These are phyloP conservation scores for Thozetella sp. DNA, from an alignment of 495 filamentous ascomycete genomes.

Conservation along the genomic window DNA sequence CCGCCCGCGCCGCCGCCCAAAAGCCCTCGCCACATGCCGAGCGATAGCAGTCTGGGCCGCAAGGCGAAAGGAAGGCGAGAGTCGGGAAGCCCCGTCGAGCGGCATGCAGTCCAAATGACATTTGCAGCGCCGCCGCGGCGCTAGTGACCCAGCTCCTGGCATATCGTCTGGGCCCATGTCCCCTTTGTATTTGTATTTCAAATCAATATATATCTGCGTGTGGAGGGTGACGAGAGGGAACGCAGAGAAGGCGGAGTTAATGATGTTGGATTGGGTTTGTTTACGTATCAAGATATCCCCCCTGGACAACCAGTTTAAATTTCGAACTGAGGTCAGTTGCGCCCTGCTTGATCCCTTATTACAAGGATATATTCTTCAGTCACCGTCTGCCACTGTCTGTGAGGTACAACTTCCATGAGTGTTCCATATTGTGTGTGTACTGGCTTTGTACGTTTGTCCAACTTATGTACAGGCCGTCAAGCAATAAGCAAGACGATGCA, in stretches of 20 bases:
- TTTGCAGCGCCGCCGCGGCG: constrained; percentile 22
- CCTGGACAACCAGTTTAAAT: too few relatives aligned
- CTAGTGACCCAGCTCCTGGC: constrained; percentile 13
- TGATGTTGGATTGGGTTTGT: not conserved
- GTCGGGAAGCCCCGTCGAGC: constrained; percentile 20
- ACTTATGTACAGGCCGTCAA: not conserved
- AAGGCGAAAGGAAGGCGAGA: not conserved
- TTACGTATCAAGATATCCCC: not conserved
- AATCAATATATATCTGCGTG: not conserved
- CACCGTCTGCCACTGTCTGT: too few relatives aligned
- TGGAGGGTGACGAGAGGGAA: too few relatives aligned
- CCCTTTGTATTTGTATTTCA: not conserved
- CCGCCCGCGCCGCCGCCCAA: not conserved
- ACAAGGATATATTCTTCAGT: too few relatives aligned
- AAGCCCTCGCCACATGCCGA: not conserved
- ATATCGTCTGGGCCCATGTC: not conserved
- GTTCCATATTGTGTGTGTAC: not conserved
- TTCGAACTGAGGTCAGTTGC: too few relatives aligned
- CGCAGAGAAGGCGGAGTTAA: too few relatives aligned
- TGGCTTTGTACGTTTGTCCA: not conserved
- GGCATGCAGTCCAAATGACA: constrained; percentile 22
- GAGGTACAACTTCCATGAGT: not conserved
- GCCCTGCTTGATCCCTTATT: too few relatives aligned
- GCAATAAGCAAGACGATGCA: not conserved
- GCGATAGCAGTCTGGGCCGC: not conserved